Conservation (phyloP, 2,329 filamentous ascomycete genomes). For the Xylariaceae sp. region DNA sequence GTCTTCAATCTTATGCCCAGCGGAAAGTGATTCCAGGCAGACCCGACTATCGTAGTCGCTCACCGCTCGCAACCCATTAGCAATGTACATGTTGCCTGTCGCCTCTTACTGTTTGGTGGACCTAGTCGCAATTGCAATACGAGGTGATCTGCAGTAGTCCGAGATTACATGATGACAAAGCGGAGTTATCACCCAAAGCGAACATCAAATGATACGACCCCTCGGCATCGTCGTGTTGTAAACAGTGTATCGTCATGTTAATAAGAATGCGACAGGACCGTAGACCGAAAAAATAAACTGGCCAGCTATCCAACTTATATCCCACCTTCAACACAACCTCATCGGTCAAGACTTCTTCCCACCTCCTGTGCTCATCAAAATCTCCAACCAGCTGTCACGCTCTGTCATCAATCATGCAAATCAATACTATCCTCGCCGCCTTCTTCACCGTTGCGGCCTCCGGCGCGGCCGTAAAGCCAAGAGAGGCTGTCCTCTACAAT, state of each 20-base stretch:
- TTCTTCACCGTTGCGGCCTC: slow-evolving; percentile 17
- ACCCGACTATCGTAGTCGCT: background rate
- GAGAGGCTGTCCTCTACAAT: slow-evolving; percentile 7
- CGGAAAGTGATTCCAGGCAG: background rate
- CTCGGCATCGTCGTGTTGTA: background rate
- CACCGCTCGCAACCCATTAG: slow-evolving; percentile 1
- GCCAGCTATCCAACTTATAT: background rate
- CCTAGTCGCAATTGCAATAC: slow-evolving; percentile 17
- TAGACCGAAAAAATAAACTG: background rate
- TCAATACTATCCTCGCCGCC: slow-evolving; percentile 12
- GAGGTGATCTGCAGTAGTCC: slow-evolving; percentile 24
- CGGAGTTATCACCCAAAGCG: slow-evolving; percentile 18
- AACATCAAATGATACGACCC: background rate
- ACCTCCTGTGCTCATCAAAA: background rate
- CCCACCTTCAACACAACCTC: background rate
- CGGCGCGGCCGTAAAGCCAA: slow-evolving; percentile 11
- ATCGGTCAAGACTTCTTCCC: background rate
- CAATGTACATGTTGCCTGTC: background rate
- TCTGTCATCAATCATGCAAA: slow-evolving; percentile 12
- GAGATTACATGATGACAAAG: slow-evolving; percentile 8
- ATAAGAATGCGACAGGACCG: background rate
- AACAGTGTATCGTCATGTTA: background rate
- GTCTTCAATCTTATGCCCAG: background rate
- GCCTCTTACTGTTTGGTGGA: slow-evolving; percentile 3
- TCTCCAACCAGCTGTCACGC: background rate